phyloP scores from a whole-genome alignment of 2,329 filamentous ascomycete genomes.

The Paecilomyces sp. region DNA sequence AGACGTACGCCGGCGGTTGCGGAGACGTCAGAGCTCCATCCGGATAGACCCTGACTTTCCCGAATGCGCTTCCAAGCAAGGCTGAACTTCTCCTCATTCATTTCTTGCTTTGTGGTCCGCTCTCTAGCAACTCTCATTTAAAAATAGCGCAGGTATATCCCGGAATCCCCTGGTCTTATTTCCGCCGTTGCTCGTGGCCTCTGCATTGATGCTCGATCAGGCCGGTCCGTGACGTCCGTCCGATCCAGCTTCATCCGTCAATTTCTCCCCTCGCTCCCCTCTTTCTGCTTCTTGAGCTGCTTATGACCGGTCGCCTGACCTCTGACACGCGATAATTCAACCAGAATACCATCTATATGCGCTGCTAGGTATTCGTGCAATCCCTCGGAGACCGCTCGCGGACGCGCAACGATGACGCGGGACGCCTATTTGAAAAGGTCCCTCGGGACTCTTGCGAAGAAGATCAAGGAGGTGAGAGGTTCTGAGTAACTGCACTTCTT shows the following conservation, averaged over 20 bases:
- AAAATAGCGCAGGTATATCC: background rate
- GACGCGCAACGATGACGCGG: slow-evolving; percentile 26
- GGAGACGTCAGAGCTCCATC: background rate
- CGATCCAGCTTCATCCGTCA: background rate
- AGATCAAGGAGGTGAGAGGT: slow-evolving; percentile 33
- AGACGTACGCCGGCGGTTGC: background rate
- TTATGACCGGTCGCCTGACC: background rate
- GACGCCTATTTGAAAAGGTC: slow-evolving; percentile 38
- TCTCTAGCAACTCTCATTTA: background rate
- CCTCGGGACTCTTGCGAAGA: slow-evolving; percentile 32
- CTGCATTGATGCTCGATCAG: background rate
- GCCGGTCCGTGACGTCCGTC: background rate
- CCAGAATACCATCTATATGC: slow-evolving; percentile 4
- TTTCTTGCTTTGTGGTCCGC: background rate
- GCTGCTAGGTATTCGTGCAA: slow-evolving; percentile 3
- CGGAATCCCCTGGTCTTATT: background rate
- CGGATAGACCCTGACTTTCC: background rate
- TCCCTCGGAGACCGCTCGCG: background rate
- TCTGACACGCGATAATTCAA: background rate
- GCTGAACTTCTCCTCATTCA: background rate
- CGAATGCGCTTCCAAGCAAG: background rate
- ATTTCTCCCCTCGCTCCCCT: background rate
- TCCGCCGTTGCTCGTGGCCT: background rate
- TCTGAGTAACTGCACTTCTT: background rate
- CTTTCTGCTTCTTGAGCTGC: background rate